Percentiles rank a stretch among this genome's conserved stretches.
Evolutionary conservation across 345 rosid species (phyloP).

Genomic region (Hirschfeldia incana): DNA sequence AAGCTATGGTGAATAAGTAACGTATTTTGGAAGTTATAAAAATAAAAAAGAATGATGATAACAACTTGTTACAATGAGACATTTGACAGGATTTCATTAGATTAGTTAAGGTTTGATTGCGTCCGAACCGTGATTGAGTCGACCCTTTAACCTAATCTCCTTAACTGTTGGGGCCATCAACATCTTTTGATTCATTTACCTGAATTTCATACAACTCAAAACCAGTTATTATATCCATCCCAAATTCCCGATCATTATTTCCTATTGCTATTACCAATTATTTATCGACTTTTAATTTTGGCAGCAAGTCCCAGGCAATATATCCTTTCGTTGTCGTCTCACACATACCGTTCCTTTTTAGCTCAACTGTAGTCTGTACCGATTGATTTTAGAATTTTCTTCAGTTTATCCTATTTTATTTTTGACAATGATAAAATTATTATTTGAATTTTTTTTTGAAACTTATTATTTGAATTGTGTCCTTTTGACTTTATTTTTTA

Average conservation of each 20-base stretch:
- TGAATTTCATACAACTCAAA: slow-evolving; percentile 18
- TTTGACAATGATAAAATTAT: neutral
- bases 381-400: neutral
- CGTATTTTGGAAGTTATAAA: neutral
- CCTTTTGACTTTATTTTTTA: too few relatives aligned
- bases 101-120: slow-evolving; percentile 24
- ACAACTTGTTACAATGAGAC: slow-evolving; percentile 29
- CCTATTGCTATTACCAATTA: slow-evolving; percentile 22
- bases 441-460: too few relatives aligned
- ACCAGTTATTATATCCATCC: neutral
- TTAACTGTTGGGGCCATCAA: slow-evolving; percentile 19
- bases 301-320: slow-evolving; percentile 5
- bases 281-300: slow-evolving; percentile 10
- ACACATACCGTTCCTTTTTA: neutral
- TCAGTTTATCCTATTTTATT: neutral
- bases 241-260: too few relatives aligned
- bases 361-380: neutral
- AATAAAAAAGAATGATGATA: neutral
- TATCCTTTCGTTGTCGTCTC: slow-evolving; percentile 11
- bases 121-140: slow-evolving; percentile 23
- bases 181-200: slow-evolving; percentile 26
- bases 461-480: too few relatives aligned
- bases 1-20: too few relatives aligned
- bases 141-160: slow-evolving; percentile 20
- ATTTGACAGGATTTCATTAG: slow-evolving; percentile 19